Evolutionary conservation across 345 rosid genomes (phyloP), one percentile per base, ranked within the genome.

Genomic region (Camelina laxa): DNA sequence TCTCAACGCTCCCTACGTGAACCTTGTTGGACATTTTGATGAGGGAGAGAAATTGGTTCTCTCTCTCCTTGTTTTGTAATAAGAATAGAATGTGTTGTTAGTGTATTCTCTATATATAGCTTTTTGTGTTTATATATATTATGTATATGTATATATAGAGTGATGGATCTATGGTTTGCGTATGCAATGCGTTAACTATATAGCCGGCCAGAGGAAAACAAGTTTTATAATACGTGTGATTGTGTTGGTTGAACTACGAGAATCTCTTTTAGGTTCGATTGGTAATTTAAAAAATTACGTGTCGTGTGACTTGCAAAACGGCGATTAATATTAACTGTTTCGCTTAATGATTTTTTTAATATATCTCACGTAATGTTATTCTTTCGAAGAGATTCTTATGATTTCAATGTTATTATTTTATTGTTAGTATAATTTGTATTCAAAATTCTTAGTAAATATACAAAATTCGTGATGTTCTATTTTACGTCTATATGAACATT

Each of bases 1-100:
- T 67, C 44, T 60, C 73, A 51, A 0, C 59, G 73, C 35, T 66
- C 47, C 77, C 64, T 59, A 60, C 68, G 59, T 77, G 80, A 72
- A 77, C 73, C 51, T 65, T 77, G 72, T 58, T 72, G 7, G 80
- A 58, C 80, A 77, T 72, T 13, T 58, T 69, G 53, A n/a, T 69
- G 53, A n/a, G 70, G 21, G 66, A 62, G 70, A 76, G 49, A 54
- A 22, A 62, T 3, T 24, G 6, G 60, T 63, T 55, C 35, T 69
- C 27, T 73, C 36, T 42, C 13, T 42, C 62, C 12, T 14, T 4
- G 20, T 1, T 3, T n/a, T 60, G 11, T 61, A 33, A 53, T 45
- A 16, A 5, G 39, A 74, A 57, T 75, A 61, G 50, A 61, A 69
- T 12, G 6, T 45, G 70, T 60, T 60, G 10, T 44, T 57, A 6